Percentiles rank a stretch among this genome's conserved stretches.
These are phyloP conservation scores for Wickerhamiella allomyrinae DNA, from an alignment of 805 yeast genomes.

Conservation along the genomic window DNA sequence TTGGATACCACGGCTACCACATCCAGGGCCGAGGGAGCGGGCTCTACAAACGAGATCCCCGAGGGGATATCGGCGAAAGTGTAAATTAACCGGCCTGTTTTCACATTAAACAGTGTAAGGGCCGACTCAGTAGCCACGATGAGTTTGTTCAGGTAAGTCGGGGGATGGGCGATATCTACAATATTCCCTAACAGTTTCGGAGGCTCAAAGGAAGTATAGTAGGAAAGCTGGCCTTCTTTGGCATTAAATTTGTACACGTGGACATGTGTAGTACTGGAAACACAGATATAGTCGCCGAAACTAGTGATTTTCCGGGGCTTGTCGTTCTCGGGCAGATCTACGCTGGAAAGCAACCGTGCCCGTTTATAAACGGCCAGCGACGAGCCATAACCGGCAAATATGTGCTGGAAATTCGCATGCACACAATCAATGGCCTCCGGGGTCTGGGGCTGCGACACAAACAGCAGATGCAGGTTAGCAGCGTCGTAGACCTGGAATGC, in stretches of 20 bases:
- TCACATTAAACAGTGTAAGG: slow-evolving; percentile 52
- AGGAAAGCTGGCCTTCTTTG: slow-evolving; percentile 40
- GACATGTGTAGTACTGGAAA: slow-evolving; percentile 34
- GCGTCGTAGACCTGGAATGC: slow-evolving; percentile 87
- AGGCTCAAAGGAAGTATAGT: slow-evolving; percentile 47
- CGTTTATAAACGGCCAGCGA: slow-evolving; percentile 67
- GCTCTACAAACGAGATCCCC: slow-evolving; percentile 54
- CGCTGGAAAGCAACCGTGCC: slow-evolving; percentile 45
- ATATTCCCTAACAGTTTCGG: slow-evolving; percentile 57
- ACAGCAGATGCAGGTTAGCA: slow-evolving; percentile 65
- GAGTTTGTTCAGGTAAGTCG: slow-evolving; percentile 83
- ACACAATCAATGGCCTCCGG: slow-evolving; percentile 53
- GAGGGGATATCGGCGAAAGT: slow-evolving; percentile 36
- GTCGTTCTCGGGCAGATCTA: slow-evolving; percentile 26
- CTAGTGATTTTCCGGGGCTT: slow-evolving; percentile 37
- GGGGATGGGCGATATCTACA: slow-evolving; percentile 61
- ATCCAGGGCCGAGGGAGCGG: slow-evolving; percentile 73
- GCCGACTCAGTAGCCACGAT: slow-evolving; percentile 62
- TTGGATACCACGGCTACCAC: slow-evolving; percentile 63
- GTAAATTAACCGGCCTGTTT: slow-evolving; percentile 59
- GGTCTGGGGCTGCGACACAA: slow-evolving; percentile 73
- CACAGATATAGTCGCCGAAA: slow-evolving; percentile 71
- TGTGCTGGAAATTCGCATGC: slow-evolving; percentile 70
- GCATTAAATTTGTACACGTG: slow-evolving; percentile 40
- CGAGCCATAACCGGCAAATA: slow-evolving; percentile 61